phyloP scores from a whole-genome alignment of 2,329 filamentous ascomycete species.

The Cercospora sesami region DNA sequence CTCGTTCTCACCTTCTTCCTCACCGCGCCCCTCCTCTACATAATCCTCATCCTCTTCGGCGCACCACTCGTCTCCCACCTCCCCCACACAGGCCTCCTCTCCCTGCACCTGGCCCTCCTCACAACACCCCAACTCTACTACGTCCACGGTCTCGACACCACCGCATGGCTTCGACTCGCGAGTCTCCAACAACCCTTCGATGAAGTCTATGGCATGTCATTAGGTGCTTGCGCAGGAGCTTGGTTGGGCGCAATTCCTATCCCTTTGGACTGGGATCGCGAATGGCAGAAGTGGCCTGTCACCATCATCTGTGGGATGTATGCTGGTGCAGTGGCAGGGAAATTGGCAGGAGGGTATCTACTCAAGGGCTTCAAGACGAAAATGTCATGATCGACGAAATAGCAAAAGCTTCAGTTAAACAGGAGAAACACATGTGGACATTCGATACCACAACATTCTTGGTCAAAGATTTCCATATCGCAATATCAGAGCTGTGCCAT shows the following conservation, averaged over 20 bases:
- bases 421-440: not conserved
- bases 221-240: conserved; percentile 77
- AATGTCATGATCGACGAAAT: conserved; percentile 20
- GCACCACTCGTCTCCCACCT: conserved; percentile 83
- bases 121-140: conserved; percentile 80
- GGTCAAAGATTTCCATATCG: not conserved
- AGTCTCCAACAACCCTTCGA: conserved; percentile 73
- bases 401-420: not conserved
- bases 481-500: not conserved
- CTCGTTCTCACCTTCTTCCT: conserved; percentile 60
- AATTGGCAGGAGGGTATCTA: conserved; percentile 56
- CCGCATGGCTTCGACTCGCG: conserved; percentile 69
- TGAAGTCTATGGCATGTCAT: conserved; percentile 75
- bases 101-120: conserved; percentile 78
- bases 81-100: conserved; percentile 74
- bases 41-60: conserved; percentile 80
- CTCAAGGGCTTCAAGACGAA: conserved; percentile 50
- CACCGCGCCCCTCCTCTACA: conserved; percentile 57
- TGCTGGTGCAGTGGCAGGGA: conserved; percentile 71
- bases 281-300: conserved; percentile 97
- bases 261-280: conserved; percentile 96
- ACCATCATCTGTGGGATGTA: conserved; percentile 85
- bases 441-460: not conserved
- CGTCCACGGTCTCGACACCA: conserved; percentile 72
- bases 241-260: conserved; percentile 96